A percentile compares a stretch with the other conserved stretches of the same genome.
Conservation (phyloP, 139 green algal species). For the Coelastrella sp. region DNA sequence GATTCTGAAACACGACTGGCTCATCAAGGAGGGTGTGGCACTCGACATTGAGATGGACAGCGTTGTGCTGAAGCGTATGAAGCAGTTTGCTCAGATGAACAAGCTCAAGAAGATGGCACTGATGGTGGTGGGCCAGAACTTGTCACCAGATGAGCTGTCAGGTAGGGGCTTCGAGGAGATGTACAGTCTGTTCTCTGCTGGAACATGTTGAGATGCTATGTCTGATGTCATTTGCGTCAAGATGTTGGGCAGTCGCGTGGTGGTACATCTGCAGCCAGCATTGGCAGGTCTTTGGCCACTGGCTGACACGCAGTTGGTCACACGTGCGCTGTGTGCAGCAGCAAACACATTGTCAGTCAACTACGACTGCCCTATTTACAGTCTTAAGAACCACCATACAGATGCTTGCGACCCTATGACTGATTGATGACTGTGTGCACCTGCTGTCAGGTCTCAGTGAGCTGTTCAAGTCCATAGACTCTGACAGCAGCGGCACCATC, state of each 20-base stretch:
- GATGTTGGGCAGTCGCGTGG: not conserved
- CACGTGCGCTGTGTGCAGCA: too few species aligned
- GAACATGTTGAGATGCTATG: not conserved
- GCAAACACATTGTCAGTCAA: not conserved
- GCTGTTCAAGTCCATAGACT: slow-evolving; percentile 87
- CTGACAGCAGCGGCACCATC: slow-evolving; percentile 81
- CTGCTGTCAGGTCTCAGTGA: slow-evolving; percentile 68
- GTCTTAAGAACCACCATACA: too few species aligned
- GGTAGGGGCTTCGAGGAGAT: slow-evolving; percentile 36
- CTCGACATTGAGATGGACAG: slow-evolving; percentile 67
- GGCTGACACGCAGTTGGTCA: too few species aligned
- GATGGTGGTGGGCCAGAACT: slow-evolving; percentile 76
- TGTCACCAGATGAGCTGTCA: slow-evolving; percentile 73
- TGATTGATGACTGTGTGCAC: not conserved
- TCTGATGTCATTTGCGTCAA: not conserved
- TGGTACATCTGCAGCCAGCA: not conserved
- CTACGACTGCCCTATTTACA: not conserved
- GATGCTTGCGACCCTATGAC: not conserved
- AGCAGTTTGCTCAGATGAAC: slow-evolving; percentile 84
- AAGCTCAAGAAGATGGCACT: slow-evolving; percentile 87
- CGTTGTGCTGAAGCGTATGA: slow-evolving; percentile 77
- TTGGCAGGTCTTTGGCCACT: too few species aligned
- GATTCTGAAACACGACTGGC: slow-evolving; percentile 74
- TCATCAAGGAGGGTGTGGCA: slow-evolving; percentile 66
- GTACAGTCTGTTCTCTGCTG: too few species aligned